These are phyloP conservation scores for Moricandia moricandioides DNA, from an alignment of 345 rosid species.

Conservation along the genomic window DNA sequence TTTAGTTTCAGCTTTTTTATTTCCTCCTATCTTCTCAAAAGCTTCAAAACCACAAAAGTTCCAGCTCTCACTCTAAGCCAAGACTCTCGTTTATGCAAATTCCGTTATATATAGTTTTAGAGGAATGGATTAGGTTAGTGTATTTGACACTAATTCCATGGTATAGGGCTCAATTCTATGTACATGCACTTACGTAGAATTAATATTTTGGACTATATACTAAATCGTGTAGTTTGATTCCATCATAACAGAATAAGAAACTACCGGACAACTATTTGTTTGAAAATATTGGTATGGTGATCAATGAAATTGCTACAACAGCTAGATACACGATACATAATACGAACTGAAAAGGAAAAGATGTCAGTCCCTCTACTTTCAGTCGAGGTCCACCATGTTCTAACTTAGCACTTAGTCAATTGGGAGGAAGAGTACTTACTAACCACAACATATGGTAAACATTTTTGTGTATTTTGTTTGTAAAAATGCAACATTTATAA, in stretches of 20 bases:
- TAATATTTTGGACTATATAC: background rate
- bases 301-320: background rate
- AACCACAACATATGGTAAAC: background rate
- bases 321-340: background rate
- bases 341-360: background rate
- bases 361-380: background rate
- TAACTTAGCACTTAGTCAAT: background rate
- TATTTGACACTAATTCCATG: background rate
- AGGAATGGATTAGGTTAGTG: conserved; percentile 10
- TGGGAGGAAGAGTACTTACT: background rate
- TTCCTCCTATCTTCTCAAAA: conserved; percentile 23
- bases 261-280: background rate
- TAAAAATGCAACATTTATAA: background rate
- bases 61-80: conserved; percentile 9
- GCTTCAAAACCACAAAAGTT: conserved; percentile 5
- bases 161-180: background rate
- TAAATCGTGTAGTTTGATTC: background rate
- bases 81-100: background rate
- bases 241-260: background rate
- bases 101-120: background rate
- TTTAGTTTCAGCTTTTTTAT: background rate
- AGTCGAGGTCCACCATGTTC: background rate
- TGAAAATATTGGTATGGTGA: background rate
- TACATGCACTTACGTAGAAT: background rate
- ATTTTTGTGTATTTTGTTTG: background rate